A percentile compares a stretch with the other conserved stretches of the same genome.
phyloP scores from a whole-genome alignment of 2,329 filamentous ascomycete species.

The Scorias spongiosa region DNA sequence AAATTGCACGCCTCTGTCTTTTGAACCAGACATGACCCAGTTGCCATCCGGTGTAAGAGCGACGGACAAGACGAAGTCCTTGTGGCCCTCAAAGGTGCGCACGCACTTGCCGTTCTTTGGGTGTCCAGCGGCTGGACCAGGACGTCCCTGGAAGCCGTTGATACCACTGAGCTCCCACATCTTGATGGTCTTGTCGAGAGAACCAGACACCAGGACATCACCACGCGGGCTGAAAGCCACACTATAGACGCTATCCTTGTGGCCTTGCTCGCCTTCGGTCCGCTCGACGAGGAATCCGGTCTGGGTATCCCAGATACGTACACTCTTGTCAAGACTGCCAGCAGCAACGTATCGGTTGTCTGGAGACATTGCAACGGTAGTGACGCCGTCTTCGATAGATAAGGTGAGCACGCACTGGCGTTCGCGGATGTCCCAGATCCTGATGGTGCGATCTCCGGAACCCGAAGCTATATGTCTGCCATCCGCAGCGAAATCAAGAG shows the following conservation, averaged over 20 bases:
- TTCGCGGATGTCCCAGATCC: conserved; percentile 87
- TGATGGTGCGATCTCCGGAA: conserved; percentile 84
- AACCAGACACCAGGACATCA: conserved; percentile 83
- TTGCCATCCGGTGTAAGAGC: conserved; percentile 84
- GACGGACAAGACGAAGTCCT: conserved; percentile 95
- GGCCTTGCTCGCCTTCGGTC: conserved; percentile 80
- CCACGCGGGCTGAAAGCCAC: conserved; percentile 93
- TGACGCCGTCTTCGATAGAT: conserved; percentile 91
- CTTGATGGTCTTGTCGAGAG: conserved; percentile 95
- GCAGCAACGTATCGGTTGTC: conserved; percentile 90
- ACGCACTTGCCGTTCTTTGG: conserved; percentile 82
- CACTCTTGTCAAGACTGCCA: conserved; percentile 91
- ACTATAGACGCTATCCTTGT: conserved; percentile 93
- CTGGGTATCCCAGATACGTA: conserved; percentile 88
- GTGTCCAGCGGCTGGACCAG: conserved; percentile 24
- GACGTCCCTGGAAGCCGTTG: conserved; percentile 30
- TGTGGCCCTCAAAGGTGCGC: conserved; percentile 93
- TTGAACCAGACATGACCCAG: conserved; percentile 95
- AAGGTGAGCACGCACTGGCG: conserved; percentile 70
- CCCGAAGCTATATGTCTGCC: conserved; percentile 90
- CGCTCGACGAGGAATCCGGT: conserved; percentile 78
- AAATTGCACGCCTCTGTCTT: conserved; percentile 95
- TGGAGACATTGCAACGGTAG: conserved; percentile 91
- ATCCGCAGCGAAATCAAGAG: conserved; percentile 84
- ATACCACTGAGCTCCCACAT: conserved; percentile 81